These are phyloP conservation scores for Penicillium verrucosum DNA, from an alignment of 2,329 filamentous ascomycete species.

Conservation along the genomic window DNA sequence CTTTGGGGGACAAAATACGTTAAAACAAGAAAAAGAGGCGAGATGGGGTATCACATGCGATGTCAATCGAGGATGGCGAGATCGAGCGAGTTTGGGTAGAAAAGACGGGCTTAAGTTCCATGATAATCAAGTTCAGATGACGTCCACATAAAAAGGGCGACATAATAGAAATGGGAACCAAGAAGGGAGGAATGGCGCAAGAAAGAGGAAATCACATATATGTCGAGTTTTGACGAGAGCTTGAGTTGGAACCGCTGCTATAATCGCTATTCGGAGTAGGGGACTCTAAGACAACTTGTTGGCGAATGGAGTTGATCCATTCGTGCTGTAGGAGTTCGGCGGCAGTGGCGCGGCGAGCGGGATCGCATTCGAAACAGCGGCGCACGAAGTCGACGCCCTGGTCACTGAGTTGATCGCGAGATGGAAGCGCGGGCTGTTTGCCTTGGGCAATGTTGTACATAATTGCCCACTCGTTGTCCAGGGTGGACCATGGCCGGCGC, in stretches of 20 bases:
- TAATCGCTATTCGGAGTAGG: conserved; percentile 38
- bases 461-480: conserved; percentile 99
- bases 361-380: conserved; percentile 82
- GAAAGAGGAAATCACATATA: conserved; percentile 20
- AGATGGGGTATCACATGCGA: conserved; percentile 35
- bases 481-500: conserved; percentile 84
- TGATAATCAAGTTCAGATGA: not conserved
- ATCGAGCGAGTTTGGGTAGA: conserved; percentile 19
- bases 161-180: not conserved
- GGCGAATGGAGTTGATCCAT: conserved; percentile 64
- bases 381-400: conserved; percentile 83
- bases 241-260: conserved; percentile 26
- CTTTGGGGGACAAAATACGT: not conserved
- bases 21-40: conserved; percentile 7
- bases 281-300: conserved; percentile 47
- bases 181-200: not conserved
- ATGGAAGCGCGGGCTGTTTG: conserved; percentile 82
- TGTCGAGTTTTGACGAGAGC: conserved; percentile 30
- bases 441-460: conserved; percentile 99
- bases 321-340: conserved; percentile 90
- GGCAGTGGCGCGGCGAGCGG: conserved; percentile 72
- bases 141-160: not conserved
- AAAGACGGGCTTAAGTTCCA: conserved; percentile 1
- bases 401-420: conserved; percentile 76
- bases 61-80: conserved; percentile 19